Evolutionary conservation across 164 flowering plant species (phyloP).

Genomic region (Saururus chinensis): DNA sequence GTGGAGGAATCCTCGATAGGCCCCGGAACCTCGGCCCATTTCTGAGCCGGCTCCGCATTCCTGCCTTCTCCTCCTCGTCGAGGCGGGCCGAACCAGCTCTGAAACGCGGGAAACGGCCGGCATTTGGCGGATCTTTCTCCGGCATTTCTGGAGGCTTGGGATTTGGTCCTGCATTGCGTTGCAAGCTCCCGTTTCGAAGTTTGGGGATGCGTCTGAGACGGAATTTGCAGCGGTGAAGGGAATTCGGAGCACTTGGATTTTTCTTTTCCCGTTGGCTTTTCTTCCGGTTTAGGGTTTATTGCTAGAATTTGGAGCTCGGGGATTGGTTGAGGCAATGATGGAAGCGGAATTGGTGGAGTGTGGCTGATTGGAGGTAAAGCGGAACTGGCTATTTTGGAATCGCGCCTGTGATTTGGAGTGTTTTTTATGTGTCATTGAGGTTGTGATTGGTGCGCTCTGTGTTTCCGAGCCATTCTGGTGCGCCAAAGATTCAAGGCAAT

Average conservation of each 20-base stretch:
- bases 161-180: not conserved
- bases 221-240: not conserved
- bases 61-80: not conserved
- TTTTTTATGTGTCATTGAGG: not conserved
- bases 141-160: not conserved
- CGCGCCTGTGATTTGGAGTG: not conserved
- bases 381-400: too few relatives aligned
- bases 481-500: too few relatives aligned
- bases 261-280: not conserved
- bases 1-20: not conserved
- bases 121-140: not conserved
- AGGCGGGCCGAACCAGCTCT: not conserved
- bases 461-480: not conserved
- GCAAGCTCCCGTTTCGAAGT: not conserved
- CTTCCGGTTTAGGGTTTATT: not conserved
- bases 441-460: not conserved
- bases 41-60: not conserved
- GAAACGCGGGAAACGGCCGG: not conserved
- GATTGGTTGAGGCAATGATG: not conserved
- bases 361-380: not conserved
- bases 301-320: not conserved
- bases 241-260: not conserved
- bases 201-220: not conserved
- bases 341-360: not conserved
- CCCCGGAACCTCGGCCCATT: not conserved